phyloP scores from a whole-genome alignment of 116 monocot genomes.

The Papilionanthe hybrid region DNA sequence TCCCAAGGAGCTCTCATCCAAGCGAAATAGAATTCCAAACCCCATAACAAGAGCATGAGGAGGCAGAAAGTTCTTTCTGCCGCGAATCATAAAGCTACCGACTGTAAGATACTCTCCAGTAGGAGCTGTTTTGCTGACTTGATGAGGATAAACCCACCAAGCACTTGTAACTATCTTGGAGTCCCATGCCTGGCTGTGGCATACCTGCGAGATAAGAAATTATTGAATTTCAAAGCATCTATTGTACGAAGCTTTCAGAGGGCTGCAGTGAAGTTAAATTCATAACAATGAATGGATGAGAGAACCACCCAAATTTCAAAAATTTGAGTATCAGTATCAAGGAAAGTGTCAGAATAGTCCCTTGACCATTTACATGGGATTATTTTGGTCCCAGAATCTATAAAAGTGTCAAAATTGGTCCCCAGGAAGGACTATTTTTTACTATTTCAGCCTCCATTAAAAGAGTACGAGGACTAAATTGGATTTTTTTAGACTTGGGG shows the following conservation, averaged over 20 bases:
- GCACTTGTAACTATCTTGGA: slow-evolving; percentile 99
- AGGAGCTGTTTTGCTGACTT: slow-evolving; percentile 99
- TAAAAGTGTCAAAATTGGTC: too few relatives aligned
- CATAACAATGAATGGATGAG: background rate
- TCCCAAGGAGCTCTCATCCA: slow-evolving; percentile 97
- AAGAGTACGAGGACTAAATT: too few relatives aligned
- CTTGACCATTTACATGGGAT: too few relatives aligned
- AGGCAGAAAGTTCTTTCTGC: slow-evolving; percentile 96
- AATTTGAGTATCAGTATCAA: background rate
- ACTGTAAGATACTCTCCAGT: slow-evolving; percentile 98
- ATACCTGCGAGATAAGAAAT: slow-evolving; percentile 50
- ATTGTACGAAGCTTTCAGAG: background rate
- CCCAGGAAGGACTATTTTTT: too few relatives aligned
- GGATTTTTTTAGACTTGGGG: too few relatives aligned
- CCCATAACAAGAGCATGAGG: slow-evolving; percentile 98
- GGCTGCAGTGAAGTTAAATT: background rate
- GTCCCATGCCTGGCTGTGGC: slow-evolving; percentile 98
- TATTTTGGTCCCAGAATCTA: too few relatives aligned
- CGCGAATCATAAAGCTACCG: slow-evolving; percentile 99
- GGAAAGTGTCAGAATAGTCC: too few relatives aligned
- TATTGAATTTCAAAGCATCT: background rate
- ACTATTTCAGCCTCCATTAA: too few relatives aligned
- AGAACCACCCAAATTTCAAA: slow-evolving; percentile 1
- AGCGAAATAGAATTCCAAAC: slow-evolving; percentile 90
- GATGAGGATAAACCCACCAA: slow-evolving; percentile 99